Base-by-base conservation (phyloP, 2,329 filamentous ascomycete species). In the Penicillium sp. region DNA sequence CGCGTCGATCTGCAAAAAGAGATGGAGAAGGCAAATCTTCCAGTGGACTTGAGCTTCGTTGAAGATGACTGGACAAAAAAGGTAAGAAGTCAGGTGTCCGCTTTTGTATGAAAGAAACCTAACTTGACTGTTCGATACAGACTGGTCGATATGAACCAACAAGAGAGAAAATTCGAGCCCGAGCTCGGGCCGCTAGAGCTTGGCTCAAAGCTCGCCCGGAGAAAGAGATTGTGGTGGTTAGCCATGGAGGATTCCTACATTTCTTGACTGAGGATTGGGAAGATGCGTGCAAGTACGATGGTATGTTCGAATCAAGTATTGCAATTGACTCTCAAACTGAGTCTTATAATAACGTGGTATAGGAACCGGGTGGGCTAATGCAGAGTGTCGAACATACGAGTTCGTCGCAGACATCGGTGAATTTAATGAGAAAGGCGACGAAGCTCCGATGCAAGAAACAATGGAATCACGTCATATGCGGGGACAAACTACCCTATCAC, bases 321-420 rank as follows among this genome's bases (percentile, higher is more conserved):
- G 2, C 7, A 19, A 11, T 5, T 8, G 7, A 10, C 1, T 8
- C n/a, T 11, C 4, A 2, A 5, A 3, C n/a, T 39, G 37, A 24
- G n/a, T 3, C 46, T 43, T 9, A 39, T 16, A 39, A 24, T 19
- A n/a, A 19, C 44, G 3, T 35, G 27, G 14, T 24, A 42, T 62
- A 86, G 86, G 84, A 37, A 90, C 88, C 5, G 86, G 83, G 4
- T 91, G 89, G 89, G 70, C 72, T 6, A 91, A 91, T 70, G 84
- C 85, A 49, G 88, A 91, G 73, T 85, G 78, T 66, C 83, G 88
- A 55, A 84, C 84, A 2, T 90, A 86, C 70, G 77, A 80, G 47
- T 89, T 90, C 65, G 33, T 43, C 22, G 19, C 11, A 7, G 16
- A 49, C 5, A 21, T n/a, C 10, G 44, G 11, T 7, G 26, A 14